Evolutionary conservation across 2,329 filamentous ascomycete genomes (phyloP).

Genomic region (Zymoseptoria pseudotritici): DNA sequence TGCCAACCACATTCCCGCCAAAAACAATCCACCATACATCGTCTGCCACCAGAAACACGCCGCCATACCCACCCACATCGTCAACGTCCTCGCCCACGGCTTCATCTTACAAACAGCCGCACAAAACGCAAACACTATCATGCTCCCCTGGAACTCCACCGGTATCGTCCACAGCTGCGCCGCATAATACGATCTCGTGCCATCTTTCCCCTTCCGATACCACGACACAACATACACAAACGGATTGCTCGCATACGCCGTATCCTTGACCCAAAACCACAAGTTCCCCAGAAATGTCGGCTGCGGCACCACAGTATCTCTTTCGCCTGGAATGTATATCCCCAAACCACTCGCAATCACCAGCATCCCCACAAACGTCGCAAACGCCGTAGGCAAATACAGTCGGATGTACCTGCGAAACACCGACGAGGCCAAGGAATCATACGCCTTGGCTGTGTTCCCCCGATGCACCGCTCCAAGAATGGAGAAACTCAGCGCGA

Average conservation of each 20-base stretch:
- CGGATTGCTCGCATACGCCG: not conserved
- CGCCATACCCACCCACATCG: constrained; percentile 2
- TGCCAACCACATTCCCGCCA: constrained; percentile 3
- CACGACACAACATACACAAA: not conserved
- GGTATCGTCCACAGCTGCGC: constrained; percentile 9
- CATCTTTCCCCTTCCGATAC: not conserved
- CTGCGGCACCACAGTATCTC: not conserved
- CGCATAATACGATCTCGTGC: not conserved
- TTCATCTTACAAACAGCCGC: not conserved
- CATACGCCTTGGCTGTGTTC: not conserved
- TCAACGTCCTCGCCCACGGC: constrained; percentile 5
- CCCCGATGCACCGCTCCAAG: constrained; percentile 2
- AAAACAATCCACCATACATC: not conserved
- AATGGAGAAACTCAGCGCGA: constrained; percentile 10
- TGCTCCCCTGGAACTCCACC: constrained; percentile 6
- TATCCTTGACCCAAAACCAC: not conserved
- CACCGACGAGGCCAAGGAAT: not conserved
- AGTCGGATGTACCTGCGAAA: not conserved
- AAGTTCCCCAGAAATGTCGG: not conserved
- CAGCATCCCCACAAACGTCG: not conserved
- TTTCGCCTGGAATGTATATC: not conserved
- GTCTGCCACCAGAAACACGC: constrained; percentile 3
- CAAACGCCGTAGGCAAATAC: not conserved
- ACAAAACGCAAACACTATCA: constrained; percentile 8
- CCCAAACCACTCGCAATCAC: not conserved